A percentile compares a stretch with the other conserved stretches of the same genome.
These are phyloP conservation scores for Pythium apleroticum DNA, from an alignment of 352 stramenopile genomes.

Conservation along the genomic window DNA sequence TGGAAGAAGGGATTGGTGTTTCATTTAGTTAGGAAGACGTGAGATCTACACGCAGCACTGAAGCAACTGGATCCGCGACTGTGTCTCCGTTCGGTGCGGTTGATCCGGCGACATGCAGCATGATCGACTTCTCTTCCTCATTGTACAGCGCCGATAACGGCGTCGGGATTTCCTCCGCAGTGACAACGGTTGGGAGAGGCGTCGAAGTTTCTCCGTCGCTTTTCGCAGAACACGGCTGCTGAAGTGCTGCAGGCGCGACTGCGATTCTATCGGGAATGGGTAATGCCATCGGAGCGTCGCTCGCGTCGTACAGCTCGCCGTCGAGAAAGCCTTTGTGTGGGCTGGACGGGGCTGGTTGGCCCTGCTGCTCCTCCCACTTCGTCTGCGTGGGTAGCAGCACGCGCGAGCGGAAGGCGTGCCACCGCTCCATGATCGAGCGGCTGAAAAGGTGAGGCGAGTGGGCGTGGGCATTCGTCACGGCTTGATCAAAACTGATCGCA, in stretches of 20 bases:
- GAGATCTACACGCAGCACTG: slow-evolving; percentile 4
- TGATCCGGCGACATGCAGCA: slow-evolving; percentile 41
- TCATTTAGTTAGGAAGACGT: neutral
- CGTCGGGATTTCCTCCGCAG: slow-evolving; percentile 41
- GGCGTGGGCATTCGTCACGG: slow-evolving; percentile 56
- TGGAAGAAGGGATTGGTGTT: neutral
- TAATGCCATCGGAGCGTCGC: slow-evolving; percentile 11
- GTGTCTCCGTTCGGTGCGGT: neutral
- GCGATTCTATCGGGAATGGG: neutral
- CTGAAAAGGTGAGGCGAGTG: slow-evolving; percentile 53
- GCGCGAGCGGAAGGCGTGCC: slow-evolving; percentile 47
- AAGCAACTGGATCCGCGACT: neutral
- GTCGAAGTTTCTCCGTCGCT: neutral
- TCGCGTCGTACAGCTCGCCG: slow-evolving; percentile 23
- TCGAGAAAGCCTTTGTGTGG: slow-evolving; percentile 10
- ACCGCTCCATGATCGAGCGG: slow-evolving; percentile 34
- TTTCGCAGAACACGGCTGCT: neutral
- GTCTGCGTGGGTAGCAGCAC: slow-evolving; percentile 60
- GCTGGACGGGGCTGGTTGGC: slow-evolving; percentile 3
- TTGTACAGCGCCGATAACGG: slow-evolving; percentile 73
- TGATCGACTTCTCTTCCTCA: slow-evolving; percentile 65
- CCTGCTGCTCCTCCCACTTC: slow-evolving; percentile 53
- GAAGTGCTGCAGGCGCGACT: neutral
- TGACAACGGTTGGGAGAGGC: neutral
- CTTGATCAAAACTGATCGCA: slow-evolving; percentile 75